Conservation (phyloP, 192 early-diverging fungal species). For the Podila clonocystis region DNA sequence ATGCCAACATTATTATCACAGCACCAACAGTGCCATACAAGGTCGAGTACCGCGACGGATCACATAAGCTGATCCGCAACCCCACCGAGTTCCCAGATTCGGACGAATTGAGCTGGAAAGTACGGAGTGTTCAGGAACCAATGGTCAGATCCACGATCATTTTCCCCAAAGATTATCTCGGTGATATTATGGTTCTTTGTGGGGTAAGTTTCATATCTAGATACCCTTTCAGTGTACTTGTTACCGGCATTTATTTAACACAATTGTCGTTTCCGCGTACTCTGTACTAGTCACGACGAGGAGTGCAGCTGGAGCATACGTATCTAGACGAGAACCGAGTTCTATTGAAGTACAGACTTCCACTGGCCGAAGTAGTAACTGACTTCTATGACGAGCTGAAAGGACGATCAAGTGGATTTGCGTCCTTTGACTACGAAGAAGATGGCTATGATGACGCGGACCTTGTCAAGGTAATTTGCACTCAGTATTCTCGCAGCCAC, state of each 20-base stretch:
- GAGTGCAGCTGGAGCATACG: slow-evolving; percentile 87
- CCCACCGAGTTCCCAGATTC: slow-evolving; percentile 92
- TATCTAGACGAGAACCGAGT: slow-evolving; percentile 88
- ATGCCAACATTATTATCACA: slow-evolving; percentile 90
- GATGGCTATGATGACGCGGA: slow-evolving; percentile 85
- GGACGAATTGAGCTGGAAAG: slow-evolving; percentile 69
- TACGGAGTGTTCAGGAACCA: slow-evolving; percentile 83
- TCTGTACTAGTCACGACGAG: slow-evolving; percentile 68
- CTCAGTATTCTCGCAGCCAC: too few species aligned
- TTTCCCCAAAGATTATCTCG: slow-evolving; percentile 85
- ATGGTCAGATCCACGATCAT: slow-evolving; percentile 94
- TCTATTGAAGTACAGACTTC: slow-evolving; percentile 87
- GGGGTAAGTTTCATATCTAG: slow-evolving; percentile 52
- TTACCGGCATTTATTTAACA: not conserved
- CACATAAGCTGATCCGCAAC: slow-evolving; percentile 71
- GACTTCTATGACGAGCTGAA: slow-evolving; percentile 98
- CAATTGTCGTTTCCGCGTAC: too few species aligned
- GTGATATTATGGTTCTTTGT: slow-evolving; percentile 79
- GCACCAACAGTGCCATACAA: slow-evolving; percentile 92
- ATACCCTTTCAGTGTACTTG: too few species aligned
- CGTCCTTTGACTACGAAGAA: slow-evolving; percentile 97
- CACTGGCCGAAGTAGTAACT: slow-evolving; percentile 92
- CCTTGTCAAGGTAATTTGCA: slow-evolving; percentile 75
- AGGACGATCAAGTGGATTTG: slow-evolving; percentile 89
- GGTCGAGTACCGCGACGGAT: slow-evolving; percentile 63